Percentiles rank a stretch among this genome's conserved stretches.
phyloP scores from a whole-genome alignment of 2,329 filamentous ascomycete species.

The Phyllosticta capitalensis region DNA sequence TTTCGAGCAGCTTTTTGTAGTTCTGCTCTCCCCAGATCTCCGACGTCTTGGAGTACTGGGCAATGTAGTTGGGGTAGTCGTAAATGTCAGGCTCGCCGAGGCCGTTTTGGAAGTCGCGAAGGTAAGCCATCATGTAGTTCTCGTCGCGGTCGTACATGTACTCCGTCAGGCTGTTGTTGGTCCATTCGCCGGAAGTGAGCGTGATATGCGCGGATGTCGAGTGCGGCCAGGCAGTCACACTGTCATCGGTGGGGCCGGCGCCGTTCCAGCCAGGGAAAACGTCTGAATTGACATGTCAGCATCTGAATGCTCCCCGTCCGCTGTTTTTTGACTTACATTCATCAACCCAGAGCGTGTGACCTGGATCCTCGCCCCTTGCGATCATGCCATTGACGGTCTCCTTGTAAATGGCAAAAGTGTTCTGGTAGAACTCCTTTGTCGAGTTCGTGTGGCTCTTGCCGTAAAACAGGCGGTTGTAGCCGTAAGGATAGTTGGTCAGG shows the following conservation, averaged over 20 bases:
- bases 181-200: conserved; percentile 6
- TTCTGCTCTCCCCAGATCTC: conserved; percentile 4
- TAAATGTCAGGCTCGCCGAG: conserved; percentile 2
- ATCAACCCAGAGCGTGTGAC: conserved; percentile 7
- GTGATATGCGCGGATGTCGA: conserved; percentile 5
- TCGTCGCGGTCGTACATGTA: conserved; percentile 4
- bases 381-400: conserved; percentile 8
- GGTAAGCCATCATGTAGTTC: conserved; percentile 4
- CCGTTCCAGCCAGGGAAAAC: conserved; percentile 7
- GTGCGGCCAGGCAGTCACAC: conserved; percentile 5
- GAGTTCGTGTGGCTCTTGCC: conserved; percentile 10
- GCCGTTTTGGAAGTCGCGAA: conserved; percentile 4
- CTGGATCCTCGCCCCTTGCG: conserved; percentile 5
- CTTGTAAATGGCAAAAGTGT: conserved; percentile 6
- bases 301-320: not conserved
- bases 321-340: not conserved
- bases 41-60: conserved; percentile 2
- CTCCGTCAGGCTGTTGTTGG: conserved; percentile 1
- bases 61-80: conserved; percentile 9
- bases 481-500: conserved; percentile 9
- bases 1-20: not conserved
- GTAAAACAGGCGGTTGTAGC: conserved; percentile 9
- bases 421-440: not conserved
- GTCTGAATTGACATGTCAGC: not conserved
- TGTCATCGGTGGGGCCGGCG: not conserved